These are phyloP conservation scores for Neonectria neomacrospora DNA, from an alignment of 2,329 filamentous ascomycete genomes.

Conservation along the genomic window DNA sequence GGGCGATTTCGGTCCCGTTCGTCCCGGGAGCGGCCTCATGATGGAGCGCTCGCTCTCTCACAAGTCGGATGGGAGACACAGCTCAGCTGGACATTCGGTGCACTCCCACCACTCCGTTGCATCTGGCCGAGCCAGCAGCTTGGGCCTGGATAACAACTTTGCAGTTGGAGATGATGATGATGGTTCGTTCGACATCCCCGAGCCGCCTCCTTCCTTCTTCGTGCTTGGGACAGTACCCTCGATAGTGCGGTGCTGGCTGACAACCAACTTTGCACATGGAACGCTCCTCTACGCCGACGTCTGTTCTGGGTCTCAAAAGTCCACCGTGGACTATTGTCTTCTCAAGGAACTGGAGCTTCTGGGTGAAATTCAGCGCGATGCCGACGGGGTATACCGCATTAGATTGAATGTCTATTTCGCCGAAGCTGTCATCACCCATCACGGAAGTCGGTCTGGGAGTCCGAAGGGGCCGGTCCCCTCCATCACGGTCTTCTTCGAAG, in stretches of 20 bases:
- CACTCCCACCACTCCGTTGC: slow-evolving; percentile 75
- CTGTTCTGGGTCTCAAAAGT: slow-evolving; percentile 91
- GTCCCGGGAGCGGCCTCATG: slow-evolving; percentile 86
- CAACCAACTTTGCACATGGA: slow-evolving; percentile 87
- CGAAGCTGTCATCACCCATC: slow-evolving; percentile 84
- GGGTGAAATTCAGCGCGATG: slow-evolving; percentile 72
- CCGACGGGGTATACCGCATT: slow-evolving; percentile 74
- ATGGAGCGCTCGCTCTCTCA: slow-evolving; percentile 93
- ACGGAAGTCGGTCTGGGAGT: slow-evolving; percentile 76
- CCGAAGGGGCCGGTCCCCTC: slow-evolving; percentile 78
- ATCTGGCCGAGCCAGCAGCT: slow-evolving; percentile 85
- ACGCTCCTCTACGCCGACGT: slow-evolving; percentile 91
- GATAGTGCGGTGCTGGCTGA: slow-evolving; percentile 96
- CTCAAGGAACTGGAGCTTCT: slow-evolving; percentile 78
- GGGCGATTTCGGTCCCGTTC: slow-evolving; percentile 80
- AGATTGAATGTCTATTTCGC: slow-evolving; percentile 88
- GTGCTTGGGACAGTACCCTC: slow-evolving; percentile 89
- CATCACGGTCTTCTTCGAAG: slow-evolving; percentile 81
- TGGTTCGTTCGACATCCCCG: slow-evolving; percentile 76
- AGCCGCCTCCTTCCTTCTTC: slow-evolving; percentile 84
- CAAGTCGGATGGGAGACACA: slow-evolving; percentile 95
- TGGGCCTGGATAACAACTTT: slow-evolving; percentile 82
- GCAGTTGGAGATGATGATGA: slow-evolving; percentile 70
- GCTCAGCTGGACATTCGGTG: slow-evolving; percentile 87
- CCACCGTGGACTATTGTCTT: slow-evolving; percentile 80